Evolutionary conservation across 305 asterid genomes (phyloP).

Genomic region (Euphrasia arctica): DNA sequence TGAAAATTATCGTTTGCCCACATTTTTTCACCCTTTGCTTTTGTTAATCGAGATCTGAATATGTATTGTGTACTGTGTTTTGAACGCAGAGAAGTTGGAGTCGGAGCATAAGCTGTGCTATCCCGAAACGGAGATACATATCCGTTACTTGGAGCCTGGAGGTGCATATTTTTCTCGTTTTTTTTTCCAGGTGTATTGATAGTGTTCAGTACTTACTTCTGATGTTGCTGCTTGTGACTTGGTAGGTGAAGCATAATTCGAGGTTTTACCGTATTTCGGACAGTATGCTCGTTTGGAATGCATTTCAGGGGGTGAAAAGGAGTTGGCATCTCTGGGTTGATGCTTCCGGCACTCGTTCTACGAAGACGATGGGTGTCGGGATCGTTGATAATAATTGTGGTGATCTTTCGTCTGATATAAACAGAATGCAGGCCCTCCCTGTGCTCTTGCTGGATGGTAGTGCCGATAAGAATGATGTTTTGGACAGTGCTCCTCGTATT

Average conservation of each 20-base stretch:
- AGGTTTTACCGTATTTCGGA: slow-evolving; percentile 61
- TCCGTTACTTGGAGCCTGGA: slow-evolving; percentile 36
- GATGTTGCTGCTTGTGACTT: slow-evolving; percentile 16
- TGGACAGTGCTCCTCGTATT: slow-evolving; percentile 25
- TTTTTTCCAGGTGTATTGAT: background rate
- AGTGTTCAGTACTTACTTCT: slow-evolving; percentile 13
- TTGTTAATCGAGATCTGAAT: background rate
- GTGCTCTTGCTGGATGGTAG: slow-evolving; percentile 25
- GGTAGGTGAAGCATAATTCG: slow-evolving; percentile 55
- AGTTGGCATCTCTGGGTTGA: slow-evolving; percentile 53
- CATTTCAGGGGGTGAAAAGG: slow-evolving; percentile 36
- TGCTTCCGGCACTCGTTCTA: slow-evolving; percentile 30
- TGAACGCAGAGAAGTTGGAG: slow-evolving; percentile 46
- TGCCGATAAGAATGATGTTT: slow-evolving; percentile 26
- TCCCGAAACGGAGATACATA: slow-evolving; percentile 43
- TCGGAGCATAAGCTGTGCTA: slow-evolving; percentile 47
- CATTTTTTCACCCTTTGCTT: background rate
- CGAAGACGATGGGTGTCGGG: slow-evolving; percentile 19
- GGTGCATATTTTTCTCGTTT: slow-evolving; percentile 36
- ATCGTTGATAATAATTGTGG: slow-evolving; percentile 19
- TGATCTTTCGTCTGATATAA: slow-evolving; percentile 25
- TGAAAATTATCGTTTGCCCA: too few species aligned
- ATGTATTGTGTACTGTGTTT: background rate
- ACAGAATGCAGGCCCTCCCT: slow-evolving; percentile 24
- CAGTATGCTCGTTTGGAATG: slow-evolving; percentile 46